Evolutionary conservation across 345 rosid species (phyloP).

Genomic region (Trapa incisa): DNA sequence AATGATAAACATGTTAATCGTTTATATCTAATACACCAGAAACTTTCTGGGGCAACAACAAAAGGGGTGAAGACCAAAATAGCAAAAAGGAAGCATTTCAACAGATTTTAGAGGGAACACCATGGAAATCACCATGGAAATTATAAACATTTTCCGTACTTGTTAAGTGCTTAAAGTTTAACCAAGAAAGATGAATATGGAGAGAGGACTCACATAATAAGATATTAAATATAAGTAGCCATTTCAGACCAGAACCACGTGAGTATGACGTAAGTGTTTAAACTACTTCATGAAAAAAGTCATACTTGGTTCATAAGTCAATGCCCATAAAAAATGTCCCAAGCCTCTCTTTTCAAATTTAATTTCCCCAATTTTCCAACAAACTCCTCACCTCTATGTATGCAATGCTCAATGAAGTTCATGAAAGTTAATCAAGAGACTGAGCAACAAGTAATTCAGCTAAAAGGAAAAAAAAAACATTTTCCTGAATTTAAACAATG

Average conservation of each 20-base stretch:
- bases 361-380: background rate
- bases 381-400: background rate
- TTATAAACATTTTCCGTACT: background rate
- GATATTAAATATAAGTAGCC: background rate
- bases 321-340: background rate
- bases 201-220: background rate
- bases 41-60: background rate
- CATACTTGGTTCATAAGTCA: background rate
- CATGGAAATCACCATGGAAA: background rate
- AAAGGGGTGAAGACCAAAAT: background rate
- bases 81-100: background rate
- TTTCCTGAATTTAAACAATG: background rate
- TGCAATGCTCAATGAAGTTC: background rate
- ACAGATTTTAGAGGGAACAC: background rate
- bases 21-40: background rate
- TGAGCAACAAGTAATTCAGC: background rate
- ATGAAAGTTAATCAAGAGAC: background rate
- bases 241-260: background rate
- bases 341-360: background rate
- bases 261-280: background rate
- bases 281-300: background rate
- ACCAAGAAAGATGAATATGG: background rate
- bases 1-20: background rate
- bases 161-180: background rate
- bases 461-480: background rate